Evolutionary conservation across 129 eudicot genomes (phyloP).

Genomic region (Lactuca saligna): DNA sequence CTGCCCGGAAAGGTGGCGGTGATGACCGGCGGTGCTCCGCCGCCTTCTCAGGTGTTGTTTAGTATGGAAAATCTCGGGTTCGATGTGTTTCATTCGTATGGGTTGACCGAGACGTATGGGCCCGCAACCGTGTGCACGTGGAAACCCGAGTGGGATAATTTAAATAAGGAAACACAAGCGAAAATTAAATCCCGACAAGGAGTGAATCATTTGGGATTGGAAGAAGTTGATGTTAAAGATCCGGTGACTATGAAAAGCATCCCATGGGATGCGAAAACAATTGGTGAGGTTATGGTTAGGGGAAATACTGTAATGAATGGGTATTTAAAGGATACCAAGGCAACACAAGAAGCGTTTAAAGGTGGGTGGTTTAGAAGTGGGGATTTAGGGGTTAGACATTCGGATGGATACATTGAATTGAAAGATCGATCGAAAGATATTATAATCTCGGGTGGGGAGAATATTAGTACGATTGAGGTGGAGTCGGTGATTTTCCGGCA

Average conservation of each 20-base stretch:
- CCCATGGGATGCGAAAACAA: conserved; percentile 28
- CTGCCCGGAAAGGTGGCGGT: conserved; percentile 36
- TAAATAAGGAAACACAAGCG: conserved; percentile 29
- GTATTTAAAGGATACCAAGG: conserved; percentile 34
- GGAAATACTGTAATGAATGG: conserved; percentile 48
- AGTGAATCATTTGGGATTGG: conserved; percentile 29
- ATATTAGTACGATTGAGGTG: conserved; percentile 48
- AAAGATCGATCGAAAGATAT: conserved; percentile 53
- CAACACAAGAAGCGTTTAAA: conserved; percentile 39
- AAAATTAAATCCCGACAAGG: conserved; percentile 47
- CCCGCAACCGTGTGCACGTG: conserved; percentile 34
- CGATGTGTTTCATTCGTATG: conserved; percentile 34
- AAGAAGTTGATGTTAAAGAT: conserved; percentile 43
- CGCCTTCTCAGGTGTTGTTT: conserved; percentile 41
- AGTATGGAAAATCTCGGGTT: conserved; percentile 43
- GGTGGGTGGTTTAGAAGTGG: conserved; percentile 47
- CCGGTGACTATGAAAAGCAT: conserved; percentile 43
- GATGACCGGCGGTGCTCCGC: conserved; percentile 49
- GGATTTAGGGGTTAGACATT: conserved; percentile 46
- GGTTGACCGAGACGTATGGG: conserved; percentile 45
- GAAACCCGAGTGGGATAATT: conserved; percentile 45
- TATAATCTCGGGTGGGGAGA: conserved; percentile 51
- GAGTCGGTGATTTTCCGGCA: conserved; percentile 48
- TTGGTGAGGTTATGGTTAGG: conserved; percentile 45
- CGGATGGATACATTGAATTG: conserved; percentile 47